A percentile compares a stretch with the other conserved stretches of the same genome.
Conservation (phyloP, 495 filamentous ascomycete genomes). For the Penicillium egyptiacum region DNA sequence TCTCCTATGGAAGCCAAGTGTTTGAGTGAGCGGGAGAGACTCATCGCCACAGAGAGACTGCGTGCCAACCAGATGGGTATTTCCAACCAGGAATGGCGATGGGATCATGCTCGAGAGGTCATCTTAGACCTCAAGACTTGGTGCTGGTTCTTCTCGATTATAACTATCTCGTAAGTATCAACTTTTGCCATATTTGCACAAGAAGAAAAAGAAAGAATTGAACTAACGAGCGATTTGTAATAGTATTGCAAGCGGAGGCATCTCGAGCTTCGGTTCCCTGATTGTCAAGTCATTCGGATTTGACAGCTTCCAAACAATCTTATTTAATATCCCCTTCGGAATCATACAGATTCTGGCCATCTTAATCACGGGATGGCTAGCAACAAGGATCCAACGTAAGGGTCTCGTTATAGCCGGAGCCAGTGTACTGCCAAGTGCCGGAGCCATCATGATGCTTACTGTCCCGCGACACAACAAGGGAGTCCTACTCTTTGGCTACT, state of each 20-base stretch:
- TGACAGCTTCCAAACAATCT: conserved; percentile 29
- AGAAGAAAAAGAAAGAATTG: background rate
- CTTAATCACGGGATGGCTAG: conserved; percentile 46
- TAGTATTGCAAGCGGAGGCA: conserved; percentile 35
- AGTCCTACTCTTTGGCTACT: conserved; percentile 29
- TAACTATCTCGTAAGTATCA: conserved; percentile 27
- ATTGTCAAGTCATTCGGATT: conserved; percentile 43
- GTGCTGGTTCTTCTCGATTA: conserved; percentile 28
- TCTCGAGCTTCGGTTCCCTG: conserved; percentile 37
- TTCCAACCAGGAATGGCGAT: conserved; percentile 43
- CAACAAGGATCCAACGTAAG: conserved; percentile 30
- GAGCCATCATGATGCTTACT: conserved; percentile 26
- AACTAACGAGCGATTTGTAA: background rate
- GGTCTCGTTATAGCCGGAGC: conserved; percentile 22
- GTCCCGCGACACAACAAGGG: conserved; percentile 29
- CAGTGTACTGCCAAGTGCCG: conserved; percentile 19
- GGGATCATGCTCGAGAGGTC: conserved; percentile 52
- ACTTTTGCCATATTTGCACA: background rate
- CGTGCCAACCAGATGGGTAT: conserved; percentile 57
- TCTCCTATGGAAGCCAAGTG: conserved; percentile 49
- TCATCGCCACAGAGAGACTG: conserved; percentile 53
- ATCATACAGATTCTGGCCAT: conserved; percentile 48
- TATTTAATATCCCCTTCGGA: conserved; percentile 37
- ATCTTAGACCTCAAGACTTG: conserved; percentile 45
- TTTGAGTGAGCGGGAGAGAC: conserved; percentile 42